Evolutionary conservation across 1,284 basidiomycete species (phyloP).

Genomic region (Porodaedalea pini): DNA sequence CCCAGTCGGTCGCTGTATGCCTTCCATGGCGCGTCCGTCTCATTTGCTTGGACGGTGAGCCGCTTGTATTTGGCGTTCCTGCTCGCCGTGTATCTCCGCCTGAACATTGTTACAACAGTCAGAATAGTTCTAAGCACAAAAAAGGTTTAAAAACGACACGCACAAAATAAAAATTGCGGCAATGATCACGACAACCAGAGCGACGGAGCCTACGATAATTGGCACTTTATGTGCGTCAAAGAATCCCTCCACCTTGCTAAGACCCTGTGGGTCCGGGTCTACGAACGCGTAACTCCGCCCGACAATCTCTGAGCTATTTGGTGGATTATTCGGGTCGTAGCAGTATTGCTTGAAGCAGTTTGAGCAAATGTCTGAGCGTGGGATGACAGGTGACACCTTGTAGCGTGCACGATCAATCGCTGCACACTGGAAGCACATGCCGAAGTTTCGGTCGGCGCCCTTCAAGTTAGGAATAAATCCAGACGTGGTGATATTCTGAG

Average conservation of each 20-base stretch:
- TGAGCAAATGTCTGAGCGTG: slow-evolving; percentile 44
- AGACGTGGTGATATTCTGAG: slow-evolving; percentile 45
- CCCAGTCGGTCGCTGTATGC: slow-evolving; percentile 19
- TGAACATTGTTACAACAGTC: not conserved
- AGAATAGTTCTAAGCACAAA: not conserved
- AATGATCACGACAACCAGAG: slow-evolving; percentile 36
- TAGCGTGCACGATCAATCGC: slow-evolving; percentile 50
- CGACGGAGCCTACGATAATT: slow-evolving; percentile 41
- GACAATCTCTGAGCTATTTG: slow-evolving; percentile 40
- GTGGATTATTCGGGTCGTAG: slow-evolving; percentile 45
- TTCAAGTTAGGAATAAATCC: slow-evolving; percentile 54
- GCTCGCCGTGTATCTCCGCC: slow-evolving; percentile 5
- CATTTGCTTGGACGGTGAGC: slow-evolving; percentile 12
- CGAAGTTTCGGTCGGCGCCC: slow-evolving; percentile 47
- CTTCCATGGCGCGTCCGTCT: slow-evolving; percentile 19
- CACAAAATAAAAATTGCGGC: slow-evolving; percentile 39
- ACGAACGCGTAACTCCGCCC: slow-evolving; percentile 43
- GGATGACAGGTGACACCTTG: slow-evolving; percentile 33
- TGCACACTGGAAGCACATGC: slow-evolving; percentile 53
- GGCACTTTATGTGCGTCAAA: slow-evolving; percentile 39
- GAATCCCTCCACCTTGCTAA: slow-evolving; percentile 37
- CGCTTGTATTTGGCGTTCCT: slow-evolving; percentile 17
- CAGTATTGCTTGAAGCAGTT: slow-evolving; percentile 54
- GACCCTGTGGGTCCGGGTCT: slow-evolving; percentile 48
- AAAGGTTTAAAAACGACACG: not conserved